These are phyloP conservation scores for Coccomyxa sp. DNA, from an alignment of 139 green algal genomes.

Conservation along the genomic window DNA sequence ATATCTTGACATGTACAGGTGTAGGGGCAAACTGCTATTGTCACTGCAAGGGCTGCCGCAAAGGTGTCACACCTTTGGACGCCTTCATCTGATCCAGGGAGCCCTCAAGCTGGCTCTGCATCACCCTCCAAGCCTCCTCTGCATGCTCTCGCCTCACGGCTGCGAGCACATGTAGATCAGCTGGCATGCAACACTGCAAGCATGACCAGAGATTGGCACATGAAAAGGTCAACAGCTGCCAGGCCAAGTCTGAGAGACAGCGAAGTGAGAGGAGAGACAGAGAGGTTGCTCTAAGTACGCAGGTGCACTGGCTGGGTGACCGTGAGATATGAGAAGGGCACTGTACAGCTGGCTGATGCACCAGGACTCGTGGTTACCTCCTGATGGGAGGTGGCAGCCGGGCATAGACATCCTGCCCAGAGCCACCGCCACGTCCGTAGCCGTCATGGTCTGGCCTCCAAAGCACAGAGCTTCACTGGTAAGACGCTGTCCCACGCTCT, in stretches of 20 bases:
- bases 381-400: not conserved
- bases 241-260: too few species aligned
- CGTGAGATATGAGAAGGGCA: too few species aligned
- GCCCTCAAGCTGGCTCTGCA: conserved; percentile 21
- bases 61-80: conserved; percentile 5
- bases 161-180: too few species aligned
- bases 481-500: conserved; percentile 28
- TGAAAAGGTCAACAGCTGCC: not conserved
- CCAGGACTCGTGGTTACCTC: conserved; percentile 8
- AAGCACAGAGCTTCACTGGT: conserved; percentile 11
- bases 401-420: conserved; percentile 16
- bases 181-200: not conserved
- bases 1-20: not conserved
- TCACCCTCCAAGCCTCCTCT: conserved; percentile 15
- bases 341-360: too few species aligned
- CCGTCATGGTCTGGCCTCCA: conserved; percentile 22
- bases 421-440: conserved; percentile 35
- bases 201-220: not conserved
- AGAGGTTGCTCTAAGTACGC: too few species aligned
- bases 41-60: too few species aligned
- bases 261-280: too few species aligned
- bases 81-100: conserved; percentile 19
- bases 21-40: too few species aligned
- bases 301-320: too few species aligned
- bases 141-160: not conserved